Conservation (phyloP, 495 filamentous ascomycete species). For the Astrocystis sublimbata region DNA sequence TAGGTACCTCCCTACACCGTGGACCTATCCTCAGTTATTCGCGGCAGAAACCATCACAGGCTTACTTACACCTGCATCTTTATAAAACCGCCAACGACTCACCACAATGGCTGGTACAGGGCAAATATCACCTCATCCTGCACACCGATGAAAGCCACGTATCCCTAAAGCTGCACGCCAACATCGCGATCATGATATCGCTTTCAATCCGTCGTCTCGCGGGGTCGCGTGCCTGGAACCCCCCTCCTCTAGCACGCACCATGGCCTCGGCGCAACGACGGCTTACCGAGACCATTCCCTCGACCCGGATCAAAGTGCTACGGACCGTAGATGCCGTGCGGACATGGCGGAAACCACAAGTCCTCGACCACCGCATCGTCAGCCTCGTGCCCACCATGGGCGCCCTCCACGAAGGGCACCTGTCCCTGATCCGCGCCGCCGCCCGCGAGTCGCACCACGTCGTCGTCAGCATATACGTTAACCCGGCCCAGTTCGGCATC, state of each 20-base stretch:
- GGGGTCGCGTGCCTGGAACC: conserved; percentile 31
- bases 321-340: conserved; percentile 72
- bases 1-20: background rate
- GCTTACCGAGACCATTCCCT: conserved; percentile 45
- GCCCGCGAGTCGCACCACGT: conserved; percentile 81
- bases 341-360: conserved; percentile 65
- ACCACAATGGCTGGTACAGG: conserved; percentile 30
- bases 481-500: conserved; percentile 93
- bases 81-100: conserved; percentile 24
- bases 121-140: conserved; percentile 25
- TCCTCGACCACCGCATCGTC: conserved; percentile 68
- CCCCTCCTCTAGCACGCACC: conserved; percentile 26
- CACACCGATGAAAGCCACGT: background rate
- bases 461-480: conserved; percentile 89
- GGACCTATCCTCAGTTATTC: conserved; percentile 48
- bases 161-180: background rate
- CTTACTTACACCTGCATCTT: background rate
- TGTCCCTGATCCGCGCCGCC: conserved; percentile 83
- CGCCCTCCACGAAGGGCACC: conserved; percentile 86
- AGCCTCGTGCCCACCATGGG: conserved; percentile 97
- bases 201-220: conserved; percentile 26
- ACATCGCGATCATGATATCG: conserved; percentile 28
- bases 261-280: conserved; percentile 34
- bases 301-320: conserved; percentile 69
- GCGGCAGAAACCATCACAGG: conserved; percentile 49